Percentiles rank a stretch among this genome's conserved stretches.
Conservation (phyloP, 352 stramenopile species). For the Phytophthora pluvialis region DNA sequence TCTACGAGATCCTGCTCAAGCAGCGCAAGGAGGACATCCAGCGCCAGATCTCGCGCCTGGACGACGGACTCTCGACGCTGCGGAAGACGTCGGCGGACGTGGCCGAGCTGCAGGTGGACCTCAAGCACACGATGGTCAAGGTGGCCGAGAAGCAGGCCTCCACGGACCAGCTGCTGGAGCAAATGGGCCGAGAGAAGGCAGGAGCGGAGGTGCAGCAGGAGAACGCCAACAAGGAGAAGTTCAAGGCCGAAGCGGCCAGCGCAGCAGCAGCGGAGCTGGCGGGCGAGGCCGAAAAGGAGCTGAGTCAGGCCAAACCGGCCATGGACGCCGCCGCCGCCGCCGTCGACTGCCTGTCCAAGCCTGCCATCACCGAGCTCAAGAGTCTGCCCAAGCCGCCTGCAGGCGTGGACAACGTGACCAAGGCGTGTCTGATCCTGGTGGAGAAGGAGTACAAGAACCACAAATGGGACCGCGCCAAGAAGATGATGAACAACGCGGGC, state of each 20-base stretch:
- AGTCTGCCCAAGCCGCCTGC: constrained; percentile 95
- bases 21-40: constrained; percentile 96
- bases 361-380: constrained; percentile 97
- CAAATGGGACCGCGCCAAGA: constrained; percentile 98
- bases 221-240: constrained; percentile 95
- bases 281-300: constrained; percentile 94
- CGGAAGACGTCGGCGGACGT: constrained; percentile 97
- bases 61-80: constrained; percentile 96
- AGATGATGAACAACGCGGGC: constrained; percentile 99
- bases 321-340: constrained; percentile 96
- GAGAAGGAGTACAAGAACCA: constrained; percentile 99
- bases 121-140: constrained; percentile 96
- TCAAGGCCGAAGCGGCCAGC: constrained; percentile 92
- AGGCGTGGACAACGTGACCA: constrained; percentile 96
- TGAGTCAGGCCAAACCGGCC: constrained; percentile 95
- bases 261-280: constrained; percentile 93
- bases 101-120: constrained; percentile 94
- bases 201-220: constrained; percentile 94
- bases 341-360: constrained; percentile 97
- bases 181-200: constrained; percentile 95
- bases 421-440: constrained; percentile 96
- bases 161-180: constrained; percentile 94
- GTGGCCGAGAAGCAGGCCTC: constrained; percentile 96
- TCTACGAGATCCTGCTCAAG: constrained; percentile 97
- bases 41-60: constrained; percentile 95